A percentile compares a stretch with the other conserved stretches of the same genome.
phyloP scores from a whole-genome alignment of 208 protist species.

The Acanthamoeba triangularis region DNA sequence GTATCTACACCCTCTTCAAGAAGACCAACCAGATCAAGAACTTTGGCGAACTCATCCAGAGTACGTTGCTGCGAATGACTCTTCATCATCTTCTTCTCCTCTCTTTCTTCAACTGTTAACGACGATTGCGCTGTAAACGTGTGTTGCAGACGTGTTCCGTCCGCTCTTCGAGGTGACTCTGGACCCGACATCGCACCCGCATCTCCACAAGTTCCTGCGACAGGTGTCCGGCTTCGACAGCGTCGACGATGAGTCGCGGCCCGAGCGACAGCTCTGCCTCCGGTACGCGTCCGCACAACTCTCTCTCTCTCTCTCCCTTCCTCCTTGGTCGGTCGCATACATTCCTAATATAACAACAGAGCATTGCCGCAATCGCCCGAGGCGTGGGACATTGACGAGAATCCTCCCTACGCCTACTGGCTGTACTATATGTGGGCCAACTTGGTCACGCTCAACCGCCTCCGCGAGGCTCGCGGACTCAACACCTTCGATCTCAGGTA shows the following conservation, averaged over 20 bases:
- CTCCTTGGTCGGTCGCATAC: no score
- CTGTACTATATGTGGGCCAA: conserved; percentile 99
- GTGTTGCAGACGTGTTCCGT: conserved; percentile 94
- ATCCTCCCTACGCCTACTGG: conserved; percentile 99
- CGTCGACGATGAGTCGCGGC: conserved; percentile 99
- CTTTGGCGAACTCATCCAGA: conserved; percentile 98
- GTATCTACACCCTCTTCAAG: conserved; percentile 97
- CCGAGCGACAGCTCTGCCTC: conserved; percentile 93
- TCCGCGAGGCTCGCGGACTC: conserved; percentile 90
- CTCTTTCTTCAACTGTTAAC: background rate
- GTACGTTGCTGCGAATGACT: conserved; percentile 86
- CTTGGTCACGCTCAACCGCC: conserved; percentile 98
- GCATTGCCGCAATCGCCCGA: conserved; percentile 87
- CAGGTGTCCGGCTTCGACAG: conserved; percentile 99
- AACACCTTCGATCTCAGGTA: conserved; percentile 78
- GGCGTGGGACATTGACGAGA: conserved; percentile 96
- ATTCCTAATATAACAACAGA: background rate
- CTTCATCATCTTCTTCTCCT: background rate
- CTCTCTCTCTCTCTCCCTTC: background rate
- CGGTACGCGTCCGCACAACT: background rate
- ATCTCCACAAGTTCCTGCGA: conserved; percentile 97
- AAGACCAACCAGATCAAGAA: conserved; percentile 94
- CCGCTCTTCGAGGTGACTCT: conserved; percentile 99
- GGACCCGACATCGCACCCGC: conserved; percentile 96
- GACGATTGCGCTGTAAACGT: background rate